Conservation (phyloP, 352 stramenopile genomes). For the Phytophthora quininea region DNA sequence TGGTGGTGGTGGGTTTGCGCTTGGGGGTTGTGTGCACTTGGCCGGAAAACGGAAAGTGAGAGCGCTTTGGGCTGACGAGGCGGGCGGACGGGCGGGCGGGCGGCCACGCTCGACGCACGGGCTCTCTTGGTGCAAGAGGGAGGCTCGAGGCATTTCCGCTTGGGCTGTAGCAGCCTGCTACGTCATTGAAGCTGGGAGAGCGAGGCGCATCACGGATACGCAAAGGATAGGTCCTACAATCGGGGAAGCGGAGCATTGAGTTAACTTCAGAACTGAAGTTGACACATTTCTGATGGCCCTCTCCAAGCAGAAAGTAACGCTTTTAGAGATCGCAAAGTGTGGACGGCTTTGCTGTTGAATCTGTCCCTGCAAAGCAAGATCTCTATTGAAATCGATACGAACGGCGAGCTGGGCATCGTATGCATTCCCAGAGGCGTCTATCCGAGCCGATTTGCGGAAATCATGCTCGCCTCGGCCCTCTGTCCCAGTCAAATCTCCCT, state of each 20-base stretch:
- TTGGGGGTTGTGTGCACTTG: slow-evolving; percentile 18
- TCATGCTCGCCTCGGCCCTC: not conserved
- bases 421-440: not conserved
- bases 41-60: slow-evolving; percentile 32
- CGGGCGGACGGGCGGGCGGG: not conserved
- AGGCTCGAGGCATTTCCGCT: slow-evolving; percentile 13
- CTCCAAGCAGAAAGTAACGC: slow-evolving; percentile 3
- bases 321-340: not conserved
- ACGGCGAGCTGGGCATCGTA: not conserved
- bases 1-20: not conserved
- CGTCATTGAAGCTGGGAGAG: slow-evolving; percentile 27
- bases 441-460: slow-evolving; percentile 14
- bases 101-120: not conserved
- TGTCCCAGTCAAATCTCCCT: slow-evolving; percentile 3
- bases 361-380: not conserved
- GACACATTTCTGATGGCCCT: slow-evolving; percentile 1
- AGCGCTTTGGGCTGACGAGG: slow-evolving; percentile 5
- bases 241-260: slow-evolving; percentile 13
- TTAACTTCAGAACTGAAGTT: slow-evolving; percentile 33
- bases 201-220: slow-evolving; percentile 23
- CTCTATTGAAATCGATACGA: not conserved
- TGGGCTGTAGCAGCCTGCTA: slow-evolving; percentile 19
- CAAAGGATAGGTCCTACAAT: slow-evolving; percentile 18
- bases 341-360: not conserved
- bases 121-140: not conserved